Percentiles rank a stretch among this genome's conserved stretches.
These are phyloP conservation scores for Syzygium grande DNA, from an alignment of 345 rosid species.

Conservation along the genomic window DNA sequence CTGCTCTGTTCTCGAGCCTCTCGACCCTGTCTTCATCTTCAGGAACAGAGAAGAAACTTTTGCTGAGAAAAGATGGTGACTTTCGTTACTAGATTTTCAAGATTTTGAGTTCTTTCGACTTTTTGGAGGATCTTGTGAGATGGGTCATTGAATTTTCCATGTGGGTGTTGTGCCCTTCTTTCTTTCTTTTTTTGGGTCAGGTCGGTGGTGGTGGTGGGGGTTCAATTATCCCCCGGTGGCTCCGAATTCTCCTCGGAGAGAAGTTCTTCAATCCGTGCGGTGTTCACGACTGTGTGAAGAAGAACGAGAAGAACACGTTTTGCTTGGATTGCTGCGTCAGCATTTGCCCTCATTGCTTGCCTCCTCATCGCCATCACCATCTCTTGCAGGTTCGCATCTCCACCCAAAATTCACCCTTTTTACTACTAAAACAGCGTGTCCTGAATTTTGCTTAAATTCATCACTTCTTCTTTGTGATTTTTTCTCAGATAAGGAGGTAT, in stretches of 20 bases:
- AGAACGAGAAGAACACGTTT: constrained; percentile 74
- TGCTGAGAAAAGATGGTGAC: neutral
- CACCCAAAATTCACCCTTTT: neutral
- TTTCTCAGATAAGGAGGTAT: constrained; percentile 70
- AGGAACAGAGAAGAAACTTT: neutral
- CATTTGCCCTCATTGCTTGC: constrained; percentile 75
- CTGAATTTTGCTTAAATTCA: neutral
- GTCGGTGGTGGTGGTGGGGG: neutral
- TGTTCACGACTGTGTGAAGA: constrained; percentile 50
- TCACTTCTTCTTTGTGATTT: neutral
- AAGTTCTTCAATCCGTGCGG: constrained; percentile 82
- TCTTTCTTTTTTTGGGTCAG: neutral
- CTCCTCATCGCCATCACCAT: constrained; percentile 67
- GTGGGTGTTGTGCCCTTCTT: neutral
- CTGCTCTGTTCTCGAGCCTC: neutral
- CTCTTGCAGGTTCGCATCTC: constrained; percentile 55
- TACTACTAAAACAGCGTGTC: neutral
- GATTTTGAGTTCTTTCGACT: neutral
- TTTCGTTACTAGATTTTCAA: neutral
- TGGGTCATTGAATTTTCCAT: neutral
- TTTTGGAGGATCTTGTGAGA: neutral
- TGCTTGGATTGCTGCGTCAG: constrained; percentile 80
- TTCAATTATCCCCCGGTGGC: constrained; percentile 30
- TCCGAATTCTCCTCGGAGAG: constrained; percentile 51
- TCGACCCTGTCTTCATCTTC: neutral